A percentile compares a stretch with the other conserved stretches of the same genome.
These are phyloP conservation scores for Aureobasidium lini DNA, from an alignment of 2,329 filamentous ascomycete genomes.

Conservation along the genomic window DNA sequence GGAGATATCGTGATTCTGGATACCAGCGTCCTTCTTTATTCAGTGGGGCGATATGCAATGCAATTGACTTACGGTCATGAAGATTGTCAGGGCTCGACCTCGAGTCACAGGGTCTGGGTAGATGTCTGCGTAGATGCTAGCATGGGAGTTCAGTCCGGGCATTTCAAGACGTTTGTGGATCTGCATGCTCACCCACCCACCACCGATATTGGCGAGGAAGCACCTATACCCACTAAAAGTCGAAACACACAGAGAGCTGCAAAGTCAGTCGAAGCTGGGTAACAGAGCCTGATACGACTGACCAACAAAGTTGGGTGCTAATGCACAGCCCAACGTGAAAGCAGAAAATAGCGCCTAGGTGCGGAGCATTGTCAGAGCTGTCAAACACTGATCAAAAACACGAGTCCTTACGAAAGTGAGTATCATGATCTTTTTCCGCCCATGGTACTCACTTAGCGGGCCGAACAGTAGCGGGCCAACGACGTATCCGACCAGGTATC, in stretches of 20 bases:
- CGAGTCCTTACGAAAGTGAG: constrained; percentile 36
- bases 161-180: constrained; percentile 11
- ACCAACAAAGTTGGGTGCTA: constrained; percentile 32
- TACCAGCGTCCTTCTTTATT: not conserved
- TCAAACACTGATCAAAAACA: not conserved
- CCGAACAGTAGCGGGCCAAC: constrained; percentile 38
- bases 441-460: constrained; percentile 39
- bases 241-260: constrained; percentile 38
- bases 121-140: constrained; percentile 56
- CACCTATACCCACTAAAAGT: constrained; percentile 36
- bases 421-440: constrained; percentile 42
- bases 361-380: not conserved
- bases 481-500: constrained; percentile 46
- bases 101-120: constrained; percentile 50
- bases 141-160: not conserved
- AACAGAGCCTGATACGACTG: no score
- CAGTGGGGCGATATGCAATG: not conserved
- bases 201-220: constrained; percentile 49
- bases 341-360: constrained; percentile 31
- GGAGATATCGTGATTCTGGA: not conserved
- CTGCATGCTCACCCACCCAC: constrained; percentile 39
- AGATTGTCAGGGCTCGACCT: constrained; percentile 55
- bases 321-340: constrained; percentile 39
- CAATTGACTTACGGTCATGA: constrained; percentile 46
- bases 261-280: constrained; percentile 14